phyloP scores from a whole-genome alignment of 2,329 filamentous ascomycete species.

The Davidsoniella virescens region DNA sequence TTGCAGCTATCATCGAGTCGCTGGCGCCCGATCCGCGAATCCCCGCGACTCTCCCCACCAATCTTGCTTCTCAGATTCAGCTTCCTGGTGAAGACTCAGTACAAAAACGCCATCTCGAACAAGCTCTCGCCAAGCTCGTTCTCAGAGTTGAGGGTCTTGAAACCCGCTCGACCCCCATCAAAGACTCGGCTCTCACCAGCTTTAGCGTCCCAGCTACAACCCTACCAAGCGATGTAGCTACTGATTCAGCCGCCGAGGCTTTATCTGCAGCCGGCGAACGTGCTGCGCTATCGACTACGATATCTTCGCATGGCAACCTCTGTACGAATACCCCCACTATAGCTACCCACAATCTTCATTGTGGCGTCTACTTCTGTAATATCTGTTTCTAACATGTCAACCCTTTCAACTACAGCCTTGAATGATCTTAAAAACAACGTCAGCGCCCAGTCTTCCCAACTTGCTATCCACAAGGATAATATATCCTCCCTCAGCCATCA shows the following conservation, averaged over 20 bases:
- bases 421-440: conserved; percentile 51
- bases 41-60: conserved; percentile 24
- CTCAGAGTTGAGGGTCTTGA: conserved; percentile 70
- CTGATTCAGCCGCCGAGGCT: conserved; percentile 56
- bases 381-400: too few species aligned
- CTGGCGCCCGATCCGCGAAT: conserved; percentile 31
- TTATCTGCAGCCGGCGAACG: conserved; percentile 39
- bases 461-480: conserved; percentile 73
- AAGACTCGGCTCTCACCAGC: conserved; percentile 13
- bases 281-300: conserved; percentile 23
- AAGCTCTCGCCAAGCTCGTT: conserved; percentile 64
- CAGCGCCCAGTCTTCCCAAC: conserved; percentile 82
- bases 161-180: conserved; percentile 48
- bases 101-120: conserved; percentile 66
- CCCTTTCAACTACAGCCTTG: too few species aligned
- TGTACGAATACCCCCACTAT: too few species aligned
- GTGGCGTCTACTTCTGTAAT: too few species aligned
- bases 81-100: conserved; percentile 62
- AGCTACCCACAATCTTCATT: too few species aligned
- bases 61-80: conserved; percentile 36
- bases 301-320: conserved; percentile 26
- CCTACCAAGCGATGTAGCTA: conserved; percentile 24
- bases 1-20: conserved; percentile 36
- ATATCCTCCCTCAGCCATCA: conserved; percentile 75
- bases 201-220: conserved; percentile 48